Evolutionary conservation across 1,139 yeast species (phyloP), one percentile per base, ranked within the genome.

Genomic region (Meyerozyma smithsonii): DNA sequence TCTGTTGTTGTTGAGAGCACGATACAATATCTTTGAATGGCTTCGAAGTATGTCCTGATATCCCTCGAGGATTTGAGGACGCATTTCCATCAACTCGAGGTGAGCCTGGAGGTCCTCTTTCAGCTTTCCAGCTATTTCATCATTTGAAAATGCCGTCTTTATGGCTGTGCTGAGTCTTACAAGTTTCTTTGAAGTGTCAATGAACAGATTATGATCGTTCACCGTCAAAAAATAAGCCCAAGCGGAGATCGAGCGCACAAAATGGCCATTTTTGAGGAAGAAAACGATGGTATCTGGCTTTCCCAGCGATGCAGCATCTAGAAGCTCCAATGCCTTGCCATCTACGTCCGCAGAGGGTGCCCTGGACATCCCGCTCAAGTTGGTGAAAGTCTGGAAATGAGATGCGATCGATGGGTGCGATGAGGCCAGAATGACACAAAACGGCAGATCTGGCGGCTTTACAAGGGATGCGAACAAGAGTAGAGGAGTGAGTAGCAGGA

Each of bases 141-240:
- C 49, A 8, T 44, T 46, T 2, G 44, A 33, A 8, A 53, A 38
- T 3, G 41, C 34, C 7, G 46, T 44, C 8, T 53, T 54, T 30
- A 61, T 46, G 30, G 52, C 46, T 10, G 47, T 42, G 4, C 68
- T 50, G 8, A 66, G 40, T 38, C 54, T 57, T 4, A 64, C 49
- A 24, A 71, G 41, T 36, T 62, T 61, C 10, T 59, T 58, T 0
- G 81, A 65, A 3, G 70, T 41, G 14, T 61, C 62, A 1, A 74
- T 63, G 48, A 80, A 70, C 38, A 70, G 74, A 2, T 64, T 51
- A 51, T 79, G 83, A 46, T 81, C 81, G 50, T 80, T 81, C n/a
- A 74, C 68, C 36, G 82, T 78, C 4, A 86, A 75, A 51, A 67
- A 78, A 49, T 77, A 79, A 2, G 85, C 72, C 86, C 90, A 84